These are phyloP conservation scores for Clausena lansium DNA, from an alignment of 345 rosid species.

Conservation along the genomic window DNA sequence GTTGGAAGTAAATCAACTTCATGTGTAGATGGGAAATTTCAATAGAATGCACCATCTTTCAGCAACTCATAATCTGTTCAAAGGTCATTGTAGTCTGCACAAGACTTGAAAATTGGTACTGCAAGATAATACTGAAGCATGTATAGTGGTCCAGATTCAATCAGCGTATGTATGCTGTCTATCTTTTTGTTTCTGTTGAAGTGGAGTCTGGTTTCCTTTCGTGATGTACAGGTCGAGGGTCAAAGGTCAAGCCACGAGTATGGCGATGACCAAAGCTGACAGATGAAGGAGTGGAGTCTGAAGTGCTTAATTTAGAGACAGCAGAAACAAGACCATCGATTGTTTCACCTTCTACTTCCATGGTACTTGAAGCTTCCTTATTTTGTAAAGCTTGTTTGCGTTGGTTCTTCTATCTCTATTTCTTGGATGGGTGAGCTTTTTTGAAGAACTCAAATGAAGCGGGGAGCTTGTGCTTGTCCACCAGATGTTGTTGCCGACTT, in stretches of 20 bases:
- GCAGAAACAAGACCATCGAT: conserved; percentile 74
- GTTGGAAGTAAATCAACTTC: conserved; percentile 1
- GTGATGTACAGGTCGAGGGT: conserved; percentile 61
- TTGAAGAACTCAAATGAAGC: conserved; percentile 80
- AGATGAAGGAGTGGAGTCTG: conserved; percentile 70
- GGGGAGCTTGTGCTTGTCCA: conserved; percentile 91
- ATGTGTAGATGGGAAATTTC: background rate
- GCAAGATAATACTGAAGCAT: background rate
- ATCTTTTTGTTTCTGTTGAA: conserved; percentile 24
- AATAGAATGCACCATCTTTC: background rate
- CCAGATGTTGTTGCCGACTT: conserved; percentile 74
- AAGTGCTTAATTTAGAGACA: conserved; percentile 70
- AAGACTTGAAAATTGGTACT: background rate
- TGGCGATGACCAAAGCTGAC: conserved; percentile 82
- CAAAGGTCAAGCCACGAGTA: conserved; percentile 69
- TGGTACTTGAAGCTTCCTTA: conserved; percentile 40
- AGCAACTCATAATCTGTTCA: background rate
- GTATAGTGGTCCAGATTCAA: background rate
- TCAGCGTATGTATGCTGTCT: background rate
- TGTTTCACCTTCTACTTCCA: conserved; percentile 77
- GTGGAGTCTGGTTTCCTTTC: conserved; percentile 39
- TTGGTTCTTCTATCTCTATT: conserved; percentile 66
- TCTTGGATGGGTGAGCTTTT: conserved; percentile 69
- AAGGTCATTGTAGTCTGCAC: background rate
- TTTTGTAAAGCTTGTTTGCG: conserved; percentile 29